These are phyloP conservation scores for Daedaleopsis nitida DNA, from an alignment of 768 basidiomycete species.

Conservation along the genomic window DNA sequence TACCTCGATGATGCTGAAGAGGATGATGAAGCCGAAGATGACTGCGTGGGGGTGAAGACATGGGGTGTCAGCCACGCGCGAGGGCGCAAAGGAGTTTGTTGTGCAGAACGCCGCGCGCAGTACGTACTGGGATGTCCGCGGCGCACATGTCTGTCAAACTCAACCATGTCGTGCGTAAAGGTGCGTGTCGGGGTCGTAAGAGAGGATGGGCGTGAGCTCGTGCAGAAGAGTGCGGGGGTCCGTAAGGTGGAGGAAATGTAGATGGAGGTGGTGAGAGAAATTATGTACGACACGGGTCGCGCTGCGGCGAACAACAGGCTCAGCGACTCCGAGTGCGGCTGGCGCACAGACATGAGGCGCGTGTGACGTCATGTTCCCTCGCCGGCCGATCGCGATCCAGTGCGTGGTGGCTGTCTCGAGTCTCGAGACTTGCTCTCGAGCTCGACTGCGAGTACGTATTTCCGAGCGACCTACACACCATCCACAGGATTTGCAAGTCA, in stretches of 20 bases:
- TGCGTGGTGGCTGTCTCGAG: no score
- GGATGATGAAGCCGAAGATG: constrained; percentile 54
- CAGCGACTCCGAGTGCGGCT: not conserved
- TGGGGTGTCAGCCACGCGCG: not conserved
- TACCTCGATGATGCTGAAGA: constrained; percentile 70
- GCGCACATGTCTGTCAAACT: constrained; percentile 21
- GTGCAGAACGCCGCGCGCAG: no score
- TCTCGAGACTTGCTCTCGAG: no score
- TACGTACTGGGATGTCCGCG: constrained; percentile 27
- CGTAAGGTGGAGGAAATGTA: not conserved
- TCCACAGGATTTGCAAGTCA: no score
- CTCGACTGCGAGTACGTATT: no score
- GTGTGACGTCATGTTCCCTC: constrained; percentile 13
- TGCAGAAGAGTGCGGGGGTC: not conserved
- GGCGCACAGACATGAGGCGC: constrained; percentile 12
- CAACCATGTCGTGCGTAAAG: constrained; percentile 12
- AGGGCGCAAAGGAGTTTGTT: no score
- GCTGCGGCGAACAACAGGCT: no score
- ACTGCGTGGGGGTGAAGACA: constrained; percentile 32
- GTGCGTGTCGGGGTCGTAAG: constrained; percentile 8
- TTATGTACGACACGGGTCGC: constrained; percentile 6
- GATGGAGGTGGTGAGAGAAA: constrained; percentile 1
- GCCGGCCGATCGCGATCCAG: not conserved
- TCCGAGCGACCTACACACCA: no score
- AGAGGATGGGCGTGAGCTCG: no score